A percentile compares a stretch with the other conserved stretches of the same genome.
phyloP scores from a whole-genome alignment of 257 asterid species.

The Przewalskia tangutica region DNA sequence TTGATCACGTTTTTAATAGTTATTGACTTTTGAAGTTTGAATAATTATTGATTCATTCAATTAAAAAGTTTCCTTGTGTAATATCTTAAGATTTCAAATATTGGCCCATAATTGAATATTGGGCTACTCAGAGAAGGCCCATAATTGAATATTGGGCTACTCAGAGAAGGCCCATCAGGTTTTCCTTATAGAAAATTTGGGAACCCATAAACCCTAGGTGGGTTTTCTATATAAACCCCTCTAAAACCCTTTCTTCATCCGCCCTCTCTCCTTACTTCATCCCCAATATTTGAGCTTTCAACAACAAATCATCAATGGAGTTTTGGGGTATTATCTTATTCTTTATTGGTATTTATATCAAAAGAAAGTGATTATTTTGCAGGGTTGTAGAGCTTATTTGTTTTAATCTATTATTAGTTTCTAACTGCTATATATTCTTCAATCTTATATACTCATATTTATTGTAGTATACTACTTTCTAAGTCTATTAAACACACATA shows the following conservation, averaged over 20 bases:
- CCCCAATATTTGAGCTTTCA: not conserved
- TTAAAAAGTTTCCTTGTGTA: too few species aligned
- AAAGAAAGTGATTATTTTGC: not conserved
- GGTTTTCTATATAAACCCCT: slow-evolving; percentile 13
- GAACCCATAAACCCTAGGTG: slow-evolving; percentile 27
- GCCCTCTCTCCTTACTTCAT: slow-evolving; percentile 12
- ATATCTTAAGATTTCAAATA: not conserved
- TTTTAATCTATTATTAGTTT: not conserved
- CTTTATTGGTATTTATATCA: not conserved
- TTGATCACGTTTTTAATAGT: too few species aligned
- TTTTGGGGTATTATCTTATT: slow-evolving; percentile 42
- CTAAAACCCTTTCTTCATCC: slow-evolving; percentile 20
- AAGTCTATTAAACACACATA: not conserved
- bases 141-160: not conserved
- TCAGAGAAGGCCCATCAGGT: not conserved
- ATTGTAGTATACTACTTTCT: not conserved
- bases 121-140: not conserved
- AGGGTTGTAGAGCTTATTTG: not conserved
- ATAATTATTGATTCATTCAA: too few species aligned
- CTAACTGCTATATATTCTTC: not conserved
- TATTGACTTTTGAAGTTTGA: too few species aligned
- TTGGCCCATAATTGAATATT: not conserved
- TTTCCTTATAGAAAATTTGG: not conserved
- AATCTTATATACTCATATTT: not conserved
- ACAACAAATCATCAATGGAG: slow-evolving; percentile 33